Conservation (phyloP, 2,329 filamentous ascomycete species). For the Gnomoniopsis sp. region DNA sequence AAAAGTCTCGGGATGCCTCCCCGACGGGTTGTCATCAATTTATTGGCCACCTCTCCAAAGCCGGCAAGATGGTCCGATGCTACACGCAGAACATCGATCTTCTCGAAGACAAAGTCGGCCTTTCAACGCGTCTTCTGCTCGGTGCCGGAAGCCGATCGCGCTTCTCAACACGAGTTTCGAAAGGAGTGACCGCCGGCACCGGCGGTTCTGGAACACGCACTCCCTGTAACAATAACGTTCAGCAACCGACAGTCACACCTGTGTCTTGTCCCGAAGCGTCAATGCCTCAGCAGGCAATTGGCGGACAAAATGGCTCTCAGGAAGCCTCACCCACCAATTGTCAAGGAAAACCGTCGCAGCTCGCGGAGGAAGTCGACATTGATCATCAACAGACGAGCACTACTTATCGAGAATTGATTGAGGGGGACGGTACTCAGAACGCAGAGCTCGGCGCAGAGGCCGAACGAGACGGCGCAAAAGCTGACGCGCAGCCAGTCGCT, state of each 20-base stretch:
- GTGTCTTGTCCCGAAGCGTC: background rate
- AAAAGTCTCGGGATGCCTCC: conserved; percentile 60
- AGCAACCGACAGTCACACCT: background rate
- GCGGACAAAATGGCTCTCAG: background rate
- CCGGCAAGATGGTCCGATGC: conserved; percentile 65
- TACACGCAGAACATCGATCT: conserved; percentile 77
- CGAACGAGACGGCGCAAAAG: background rate
- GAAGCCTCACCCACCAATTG: background rate
- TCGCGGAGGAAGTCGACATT: background rate
- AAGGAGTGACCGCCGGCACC: conserved; percentile 2
- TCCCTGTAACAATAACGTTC: background rate
- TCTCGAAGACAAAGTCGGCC: conserved; percentile 66
- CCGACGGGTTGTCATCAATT: conserved; percentile 67
- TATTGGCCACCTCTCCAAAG: conserved; percentile 63
- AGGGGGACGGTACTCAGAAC: background rate
- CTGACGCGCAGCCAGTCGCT: background rate
- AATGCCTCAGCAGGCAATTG: background rate
- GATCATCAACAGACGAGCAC: background rate
- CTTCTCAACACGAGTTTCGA: conserved; percentile 42
- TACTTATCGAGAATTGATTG: background rate
- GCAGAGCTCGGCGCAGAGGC: background rate
- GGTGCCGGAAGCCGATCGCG: conserved; percentile 61
- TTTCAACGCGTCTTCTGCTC: conserved; percentile 58
- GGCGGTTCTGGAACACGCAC: background rate
- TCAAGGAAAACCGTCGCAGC: background rate